Evolutionary conservation across 495 filamentous ascomycete genomes (phyloP).

Genomic region (Penicillium paradoxum): DNA sequence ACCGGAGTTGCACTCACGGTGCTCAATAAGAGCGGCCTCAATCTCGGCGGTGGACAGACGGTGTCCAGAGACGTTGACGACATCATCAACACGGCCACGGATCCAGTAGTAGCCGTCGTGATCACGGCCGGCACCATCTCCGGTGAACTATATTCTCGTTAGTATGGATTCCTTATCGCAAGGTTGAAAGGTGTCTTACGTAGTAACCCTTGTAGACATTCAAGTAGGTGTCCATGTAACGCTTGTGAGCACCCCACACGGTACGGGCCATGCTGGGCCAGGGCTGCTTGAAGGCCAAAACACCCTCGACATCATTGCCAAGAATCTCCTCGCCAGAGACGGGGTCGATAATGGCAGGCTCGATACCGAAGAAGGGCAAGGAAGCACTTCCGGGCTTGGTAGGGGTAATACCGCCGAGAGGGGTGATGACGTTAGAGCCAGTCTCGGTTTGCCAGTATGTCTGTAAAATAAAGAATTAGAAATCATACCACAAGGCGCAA

Average conservation of each 20-base stretch:
- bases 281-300: constrained; percentile 94
- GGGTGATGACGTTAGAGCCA: constrained; percentile 79
- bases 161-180: constrained; percentile 18
- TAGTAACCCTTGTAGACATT: constrained; percentile 99
- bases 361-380: constrained; percentile 89
- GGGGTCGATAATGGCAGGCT: constrained; percentile 96
- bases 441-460: constrained; percentile 99
- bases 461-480: constrained; percentile 39
- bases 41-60: constrained; percentile 96
- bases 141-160: constrained; percentile 71
- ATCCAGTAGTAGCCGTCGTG: constrained; percentile 99
- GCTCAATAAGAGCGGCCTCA: constrained; percentile 92
- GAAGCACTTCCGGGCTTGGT: constrained; percentile 55
- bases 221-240: constrained; percentile 98
- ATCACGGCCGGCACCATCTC: constrained; percentile 94
- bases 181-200: constrained; percentile 50
- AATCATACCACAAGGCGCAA: neutral
- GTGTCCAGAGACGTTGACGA: constrained; percentile 96
- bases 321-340: constrained; percentile 89
- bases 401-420: constrained; percentile 51
- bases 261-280: constrained; percentile 99
- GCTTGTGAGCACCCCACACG: constrained; percentile 95
- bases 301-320: constrained; percentile 97
- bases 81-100: constrained; percentile 95
- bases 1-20: constrained; percentile 48